Evolutionary conservation across 1,139 yeast species (phyloP).

Genomic region (Saccharomyces hybrid): DNA sequence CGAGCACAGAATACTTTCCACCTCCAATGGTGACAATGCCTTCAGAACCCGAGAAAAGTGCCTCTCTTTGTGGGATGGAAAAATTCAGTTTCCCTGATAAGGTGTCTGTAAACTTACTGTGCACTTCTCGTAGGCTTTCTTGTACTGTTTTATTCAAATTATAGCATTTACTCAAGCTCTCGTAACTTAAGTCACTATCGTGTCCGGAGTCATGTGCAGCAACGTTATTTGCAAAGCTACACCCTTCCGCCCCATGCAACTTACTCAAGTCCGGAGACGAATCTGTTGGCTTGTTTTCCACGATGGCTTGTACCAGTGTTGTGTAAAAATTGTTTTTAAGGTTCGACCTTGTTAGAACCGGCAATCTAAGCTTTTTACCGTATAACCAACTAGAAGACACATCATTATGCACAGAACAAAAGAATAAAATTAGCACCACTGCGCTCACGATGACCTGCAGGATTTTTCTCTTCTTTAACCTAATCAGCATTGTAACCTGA

Average conservation of each 20-base stretch:
- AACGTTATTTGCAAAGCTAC: neutral
- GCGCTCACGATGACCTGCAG: neutral
- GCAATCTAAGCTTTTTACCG: neutral
- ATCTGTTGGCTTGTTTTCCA: neutral
- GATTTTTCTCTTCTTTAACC: neutral
- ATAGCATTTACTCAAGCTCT: neutral
- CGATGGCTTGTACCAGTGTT: neutral
- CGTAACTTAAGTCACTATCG: neutral
- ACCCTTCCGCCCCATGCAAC: neutral
- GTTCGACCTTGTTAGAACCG: neutral
- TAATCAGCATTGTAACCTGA: neutral
- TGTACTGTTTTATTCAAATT: neutral
- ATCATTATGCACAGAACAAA: neutral
- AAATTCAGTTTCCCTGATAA: neutral
- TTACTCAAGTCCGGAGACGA: neutral
- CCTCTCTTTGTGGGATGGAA: neutral
- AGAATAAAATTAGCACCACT: neutral
- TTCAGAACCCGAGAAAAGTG: constrained; percentile 13
- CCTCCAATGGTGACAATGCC: constrained; percentile 63
- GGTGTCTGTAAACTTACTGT: neutral
- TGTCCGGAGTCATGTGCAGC: neutral
- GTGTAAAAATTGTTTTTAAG: neutral
- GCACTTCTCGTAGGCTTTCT: neutral
- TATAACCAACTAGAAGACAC: neutral
- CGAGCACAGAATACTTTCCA: constrained; percentile 49